Percentiles rank a stretch among this genome's conserved stretches.
Conservation (phyloP, 1,139 yeast genomes). For the Hansenula lynferdii region DNA sequence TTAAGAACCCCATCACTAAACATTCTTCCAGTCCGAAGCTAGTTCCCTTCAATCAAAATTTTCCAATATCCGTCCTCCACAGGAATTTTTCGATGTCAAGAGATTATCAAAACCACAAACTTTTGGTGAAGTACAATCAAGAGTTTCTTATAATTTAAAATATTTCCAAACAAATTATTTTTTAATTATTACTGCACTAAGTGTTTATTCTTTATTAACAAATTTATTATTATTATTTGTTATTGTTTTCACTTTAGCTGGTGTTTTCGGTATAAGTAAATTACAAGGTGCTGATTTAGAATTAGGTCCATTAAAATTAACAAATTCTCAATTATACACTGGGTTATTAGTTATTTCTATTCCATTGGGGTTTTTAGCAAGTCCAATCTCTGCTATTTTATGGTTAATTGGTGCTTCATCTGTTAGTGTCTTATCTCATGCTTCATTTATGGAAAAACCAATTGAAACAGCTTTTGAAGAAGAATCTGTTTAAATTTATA, state of each 20-base stretch:
- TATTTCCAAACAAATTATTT: slow-evolving; percentile 88
- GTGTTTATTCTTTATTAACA: slow-evolving; percentile 71
- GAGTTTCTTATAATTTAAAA: slow-evolving; percentile 81
- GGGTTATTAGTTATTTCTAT: slow-evolving; percentile 73
- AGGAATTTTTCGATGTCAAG: slow-evolving; percentile 89
- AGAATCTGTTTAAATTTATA: slow-evolving; percentile 51
- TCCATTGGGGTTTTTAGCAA: slow-evolving; percentile 89
- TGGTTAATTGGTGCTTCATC: slow-evolving; percentile 97
- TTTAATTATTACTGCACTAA: slow-evolving; percentile 64
- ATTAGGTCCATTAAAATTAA: slow-evolving; percentile 57
- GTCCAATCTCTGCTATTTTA: slow-evolving; percentile 89
- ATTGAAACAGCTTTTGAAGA: slow-evolving; percentile 97
- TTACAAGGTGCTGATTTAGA: slow-evolving; percentile 79
- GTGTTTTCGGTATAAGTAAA: slow-evolving; percentile 72
- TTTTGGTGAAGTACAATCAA: slow-evolving; percentile 83
- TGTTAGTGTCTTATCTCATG: slow-evolving; percentile 85
- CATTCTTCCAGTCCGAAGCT: slow-evolving; percentile 28
- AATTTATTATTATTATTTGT: slow-evolving; percentile 83
- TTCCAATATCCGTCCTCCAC: slow-evolving; percentile 78
- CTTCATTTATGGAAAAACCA: slow-evolving; percentile 94
- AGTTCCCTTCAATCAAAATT: slow-evolving; percentile 54
- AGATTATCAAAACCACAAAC: slow-evolving; percentile 87
- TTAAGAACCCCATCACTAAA: background rate
- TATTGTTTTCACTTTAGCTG: slow-evolving; percentile 59
- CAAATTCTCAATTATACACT: slow-evolving; percentile 85